Evolutionary conservation across 768 basidiomycete genomes (phyloP).

Genomic region (Podaxis carcinomalis): DNA sequence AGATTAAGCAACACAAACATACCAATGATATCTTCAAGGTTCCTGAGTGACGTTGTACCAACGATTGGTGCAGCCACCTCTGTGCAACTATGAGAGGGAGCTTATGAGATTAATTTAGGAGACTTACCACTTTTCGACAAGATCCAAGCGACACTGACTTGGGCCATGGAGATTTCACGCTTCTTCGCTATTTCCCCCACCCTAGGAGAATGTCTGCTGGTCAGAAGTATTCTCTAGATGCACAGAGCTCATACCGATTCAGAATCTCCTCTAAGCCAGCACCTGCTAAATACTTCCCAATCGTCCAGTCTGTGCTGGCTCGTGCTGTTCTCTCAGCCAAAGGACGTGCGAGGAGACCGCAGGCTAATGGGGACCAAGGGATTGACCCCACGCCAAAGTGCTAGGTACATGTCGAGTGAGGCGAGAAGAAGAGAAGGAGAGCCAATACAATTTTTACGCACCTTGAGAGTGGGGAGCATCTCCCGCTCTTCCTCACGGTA

Average conservation of each 20-base stretch:
- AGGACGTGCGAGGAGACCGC: constrained; percentile 45
- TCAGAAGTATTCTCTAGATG: not conserved
- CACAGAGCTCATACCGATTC: constrained; percentile 27
- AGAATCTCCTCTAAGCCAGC: constrained; percentile 30
- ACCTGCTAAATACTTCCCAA: constrained; percentile 20
- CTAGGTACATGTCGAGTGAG: constrained; percentile 21
- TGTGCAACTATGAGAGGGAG: constrained; percentile 1
- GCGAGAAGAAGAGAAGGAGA: not conserved
- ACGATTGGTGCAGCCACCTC: constrained; percentile 57
- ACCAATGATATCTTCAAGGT: constrained; percentile 51
- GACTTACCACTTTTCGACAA: constrained; percentile 34
- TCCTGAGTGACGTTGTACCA: constrained; percentile 47
- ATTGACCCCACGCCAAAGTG: constrained; percentile 51
- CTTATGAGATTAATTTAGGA: not conserved
- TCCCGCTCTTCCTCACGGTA: constrained; percentile 67
- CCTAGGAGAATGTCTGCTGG: constrained; percentile 19
- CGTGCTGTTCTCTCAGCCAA: constrained; percentile 33
- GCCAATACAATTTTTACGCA: constrained; percentile 9
- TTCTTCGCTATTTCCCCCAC: constrained; percentile 54
- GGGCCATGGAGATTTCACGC: constrained; percentile 51
- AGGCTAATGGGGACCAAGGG: constrained; percentile 56
- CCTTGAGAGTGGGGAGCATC: constrained; percentile 59
- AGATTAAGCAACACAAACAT: constrained; percentile 5
- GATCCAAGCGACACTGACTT: constrained; percentile 51
- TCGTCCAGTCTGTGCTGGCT: constrained; percentile 31